Conservation (phyloP, 2,329 filamentous ascomycete species). For the Dendrostoma leiphaemia region DNA sequence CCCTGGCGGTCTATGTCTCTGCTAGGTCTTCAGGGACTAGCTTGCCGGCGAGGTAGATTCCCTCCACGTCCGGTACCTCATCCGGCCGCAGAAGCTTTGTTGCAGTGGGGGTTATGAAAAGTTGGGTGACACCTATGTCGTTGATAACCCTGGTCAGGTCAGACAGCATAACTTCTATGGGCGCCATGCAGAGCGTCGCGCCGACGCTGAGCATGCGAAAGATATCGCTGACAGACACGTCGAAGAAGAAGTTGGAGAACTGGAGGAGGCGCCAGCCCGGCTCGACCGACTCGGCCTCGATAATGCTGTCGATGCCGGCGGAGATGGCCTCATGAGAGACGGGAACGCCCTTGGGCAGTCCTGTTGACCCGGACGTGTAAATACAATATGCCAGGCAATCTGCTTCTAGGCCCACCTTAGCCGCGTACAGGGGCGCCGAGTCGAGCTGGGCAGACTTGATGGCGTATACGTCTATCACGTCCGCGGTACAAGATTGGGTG, state of each 20-base stretch:
- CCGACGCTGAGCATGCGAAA: neutral
- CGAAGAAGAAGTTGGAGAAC: conserved; percentile 3
- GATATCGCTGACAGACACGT: neutral
- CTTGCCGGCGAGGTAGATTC: neutral
- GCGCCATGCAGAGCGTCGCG: neutral
- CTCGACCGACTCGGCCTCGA: neutral
- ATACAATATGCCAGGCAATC: conserved; percentile 29
- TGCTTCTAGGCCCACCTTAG: neutral
- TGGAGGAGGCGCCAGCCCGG: neutral
- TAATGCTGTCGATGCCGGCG: neutral
- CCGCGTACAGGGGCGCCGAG: neutral
- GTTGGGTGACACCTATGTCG: neutral
- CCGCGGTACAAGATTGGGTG: neutral
- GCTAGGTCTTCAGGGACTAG: neutral
- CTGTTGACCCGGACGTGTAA: conserved; percentile 32
- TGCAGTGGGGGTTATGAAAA: conserved; percentile 1
- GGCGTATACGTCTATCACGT: neutral
- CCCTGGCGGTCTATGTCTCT: neutral
- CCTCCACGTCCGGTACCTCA: neutral
- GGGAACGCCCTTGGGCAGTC: conserved; percentile 32
- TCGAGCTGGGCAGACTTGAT: neutral
- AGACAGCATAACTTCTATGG: neutral
- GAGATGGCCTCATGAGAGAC: conserved; percentile 23
- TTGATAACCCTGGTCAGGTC: neutral
- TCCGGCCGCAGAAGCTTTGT: conserved; percentile 1